Conservation (phyloP, 306 rosid genomes). For the Quercus aquifolioides region DNA sequence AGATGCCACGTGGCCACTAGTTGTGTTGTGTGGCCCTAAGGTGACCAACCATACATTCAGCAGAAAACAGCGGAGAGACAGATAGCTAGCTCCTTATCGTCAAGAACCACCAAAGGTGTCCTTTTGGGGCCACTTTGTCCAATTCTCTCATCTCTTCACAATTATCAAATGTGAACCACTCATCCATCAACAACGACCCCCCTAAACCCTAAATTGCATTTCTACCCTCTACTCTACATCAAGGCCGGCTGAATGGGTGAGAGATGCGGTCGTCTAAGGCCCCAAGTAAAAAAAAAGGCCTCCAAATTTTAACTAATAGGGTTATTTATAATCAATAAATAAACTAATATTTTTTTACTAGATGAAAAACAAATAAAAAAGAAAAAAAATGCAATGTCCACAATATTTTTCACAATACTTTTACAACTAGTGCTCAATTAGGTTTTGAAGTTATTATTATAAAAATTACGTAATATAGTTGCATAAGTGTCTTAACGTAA, state of each 20-base stretch:
- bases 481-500: too few species aligned
- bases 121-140: slow-evolving; percentile 33
- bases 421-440: too few species aligned
- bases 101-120: slow-evolving; percentile 35
- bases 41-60: slow-evolving; percentile 8
- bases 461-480: too few species aligned
- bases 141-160: neutral
- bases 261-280: too few species aligned
- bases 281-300: too few species aligned
- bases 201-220: neutral
- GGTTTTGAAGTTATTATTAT: too few species aligned
- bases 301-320: too few species aligned
- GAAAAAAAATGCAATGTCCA: too few species aligned
- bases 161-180: slow-evolving; percentile 12
- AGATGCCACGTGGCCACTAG: slow-evolving; percentile 28
- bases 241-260: neutral
- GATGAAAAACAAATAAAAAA: too few species aligned
- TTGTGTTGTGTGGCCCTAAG: slow-evolving; percentile 4
- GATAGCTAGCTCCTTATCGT: slow-evolving; percentile 19
- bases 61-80: neutral
- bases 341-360: too few species aligned
- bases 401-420: too few species aligned
- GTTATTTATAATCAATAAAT: too few species aligned
- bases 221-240: slow-evolving; percentile 7
- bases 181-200: slow-evolving; percentile 11